Evolutionary conservation across 176 grass and related monocot species (phyloP), one percentile per base, ranked within the genome.

Genomic region (Avena sativa): DNA sequence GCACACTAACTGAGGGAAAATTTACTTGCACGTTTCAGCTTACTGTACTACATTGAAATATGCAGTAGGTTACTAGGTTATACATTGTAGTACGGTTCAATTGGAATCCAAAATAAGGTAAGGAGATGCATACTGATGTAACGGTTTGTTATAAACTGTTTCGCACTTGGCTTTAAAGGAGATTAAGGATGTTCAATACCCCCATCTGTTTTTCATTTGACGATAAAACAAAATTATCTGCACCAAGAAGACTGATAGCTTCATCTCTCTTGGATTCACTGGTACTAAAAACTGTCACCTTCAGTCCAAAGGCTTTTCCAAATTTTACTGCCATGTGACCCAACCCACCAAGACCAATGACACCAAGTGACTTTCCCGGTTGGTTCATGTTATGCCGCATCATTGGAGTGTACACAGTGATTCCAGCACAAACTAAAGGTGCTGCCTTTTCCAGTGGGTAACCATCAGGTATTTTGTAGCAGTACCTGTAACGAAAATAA

Each of bases 271-370:
- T 97, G 2, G 90, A 92, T 76, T 94, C 84, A 69, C 90, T 92
- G 3, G 94, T 96, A 83, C 94, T 96, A 17, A 96, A 71, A 73
- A 93, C 89, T 6, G 94, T 93, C 2, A 96, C 89, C 14, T 93
- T 92, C 69, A 96, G 63, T 55, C 94, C 94, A 81, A 96, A 93
- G 16, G 87, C 87, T 69, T 96, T 96, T 40, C 92, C 94, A 83
- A 97, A 94, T 72, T 97, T 97, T 12, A 94, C 87, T 43, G 92
- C 90, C 94, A 97, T 91, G 75, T 94, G 94, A 48, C 92, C 92
- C 47, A 97, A 77, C 1, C 92, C 94, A 79, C 94, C 94, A 5
- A 97, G 89, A 19, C 94, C 92, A 61, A 97, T 84, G 11, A 97
- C 88, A 5, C 94, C 92, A 16, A 97, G 88, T 12, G 92, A 97